A percentile compares a stretch with the other conserved stretches of the same genome.
These are phyloP conservation scores for Apostasia shenzhenica DNA, from an alignment of 106 monocot species.

Conservation along the genomic window DNA sequence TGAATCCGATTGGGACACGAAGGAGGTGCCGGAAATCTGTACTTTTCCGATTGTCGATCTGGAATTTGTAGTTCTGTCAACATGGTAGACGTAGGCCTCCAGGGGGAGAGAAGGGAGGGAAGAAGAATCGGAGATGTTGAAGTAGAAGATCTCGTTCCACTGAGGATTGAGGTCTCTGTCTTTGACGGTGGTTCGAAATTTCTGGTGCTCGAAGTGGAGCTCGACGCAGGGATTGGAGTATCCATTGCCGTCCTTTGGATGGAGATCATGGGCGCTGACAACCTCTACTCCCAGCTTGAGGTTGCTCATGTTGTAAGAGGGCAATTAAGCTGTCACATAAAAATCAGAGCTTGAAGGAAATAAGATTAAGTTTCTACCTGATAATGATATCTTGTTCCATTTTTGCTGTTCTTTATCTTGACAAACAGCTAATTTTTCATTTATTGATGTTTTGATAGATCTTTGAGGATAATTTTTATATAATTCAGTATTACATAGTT, in stretches of 20 bases:
- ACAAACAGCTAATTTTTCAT: too few relatives aligned
- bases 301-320: slow-evolving; percentile 23
- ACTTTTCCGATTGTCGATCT: slow-evolving; percentile 51
- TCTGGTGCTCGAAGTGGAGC: slow-evolving; percentile 46
- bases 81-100: slow-evolving; percentile 40
- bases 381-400: too few relatives aligned
- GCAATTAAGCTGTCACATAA: too few relatives aligned
- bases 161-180: slow-evolving; percentile 41
- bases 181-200: slow-evolving; percentile 38
- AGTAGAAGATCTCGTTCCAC: slow-evolving; percentile 56
- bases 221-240: slow-evolving; percentile 44
- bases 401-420: too few relatives aligned
- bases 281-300: slow-evolving; percentile 51
- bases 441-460: too few relatives aligned
- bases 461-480: too few relatives aligned
- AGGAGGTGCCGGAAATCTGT: slow-evolving; percentile 31
- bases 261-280: slow-evolving; percentile 36
- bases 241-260: slow-evolving; percentile 38
- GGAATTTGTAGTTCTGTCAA: slow-evolving; percentile 10
- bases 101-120: slow-evolving; percentile 20
- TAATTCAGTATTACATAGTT: too few relatives aligned
- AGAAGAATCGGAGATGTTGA: slow-evolving; percentile 42
- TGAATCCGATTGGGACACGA: slow-evolving; percentile 33
- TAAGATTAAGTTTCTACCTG: too few relatives aligned
- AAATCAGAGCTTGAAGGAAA: too few relatives aligned